A percentile compares a stretch with the other conserved stretches of the same genome.
phyloP scores from a whole-genome alignment of 768 basidiomycete species.

The Termitomyces sp. region DNA sequence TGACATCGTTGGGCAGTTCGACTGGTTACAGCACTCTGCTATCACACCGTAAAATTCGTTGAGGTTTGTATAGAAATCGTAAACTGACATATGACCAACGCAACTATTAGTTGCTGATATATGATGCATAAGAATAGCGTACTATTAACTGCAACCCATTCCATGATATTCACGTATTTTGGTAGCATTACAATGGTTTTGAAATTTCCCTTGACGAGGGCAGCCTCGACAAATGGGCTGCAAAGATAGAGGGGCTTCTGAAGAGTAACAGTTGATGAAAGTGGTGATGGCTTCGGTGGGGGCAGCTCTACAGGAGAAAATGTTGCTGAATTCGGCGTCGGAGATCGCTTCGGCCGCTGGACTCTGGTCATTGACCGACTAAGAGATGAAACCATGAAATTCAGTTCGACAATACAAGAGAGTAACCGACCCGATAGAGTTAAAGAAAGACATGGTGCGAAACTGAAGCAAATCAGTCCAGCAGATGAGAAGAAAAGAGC shows the following conservation, averaged over 20 bases:
- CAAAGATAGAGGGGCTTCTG: conserved; percentile 81
- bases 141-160: conserved; percentile 87
- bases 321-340: conserved; percentile 68
- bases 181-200: conserved; percentile 96
- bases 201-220: conserved; percentile 95
- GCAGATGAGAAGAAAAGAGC: conserved; percentile 1
- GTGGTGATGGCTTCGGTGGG: conserved; percentile 26
- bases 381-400: conserved; percentile 6
- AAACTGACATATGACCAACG: conserved; percentile 51
- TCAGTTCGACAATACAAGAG: neutral
- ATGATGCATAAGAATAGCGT: conserved; percentile 23
- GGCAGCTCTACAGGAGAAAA: conserved; percentile 44
- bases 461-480: conserved; percentile 29
- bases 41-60: conserved; percentile 97
- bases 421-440: conserved; percentile 62
- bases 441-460: conserved; percentile 72
- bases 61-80: conserved; percentile 95
- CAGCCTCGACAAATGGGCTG: conserved; percentile 95
- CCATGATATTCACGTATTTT: conserved; percentile 97
- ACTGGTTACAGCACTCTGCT: conserved; percentile 88
- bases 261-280: conserved; percentile 28
- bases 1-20: conserved; percentile 89
- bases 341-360: conserved; percentile 68
- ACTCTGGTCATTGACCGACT: conserved; percentile 75
- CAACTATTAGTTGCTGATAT: neutral